phyloP scores from a whole-genome alignment of 2,329 filamentous ascomycete genomes.

The Ambrosiella cleistominuta region DNA sequence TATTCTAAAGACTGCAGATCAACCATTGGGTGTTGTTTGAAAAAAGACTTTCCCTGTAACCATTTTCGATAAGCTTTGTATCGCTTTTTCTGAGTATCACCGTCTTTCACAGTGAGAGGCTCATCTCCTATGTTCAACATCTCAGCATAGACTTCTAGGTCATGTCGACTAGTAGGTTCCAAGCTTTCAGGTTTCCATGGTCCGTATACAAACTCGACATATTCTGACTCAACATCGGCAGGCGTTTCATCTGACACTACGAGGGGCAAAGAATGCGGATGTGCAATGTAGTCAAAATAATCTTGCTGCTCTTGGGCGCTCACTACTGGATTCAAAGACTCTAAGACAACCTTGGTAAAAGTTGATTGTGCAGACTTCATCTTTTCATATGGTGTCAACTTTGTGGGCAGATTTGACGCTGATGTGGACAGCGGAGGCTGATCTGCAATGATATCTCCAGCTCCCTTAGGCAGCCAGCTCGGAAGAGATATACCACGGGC shows the following conservation, averaged over 20 bases:
- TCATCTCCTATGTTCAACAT: constrained; percentile 64
- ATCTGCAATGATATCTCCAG: constrained; percentile 12
- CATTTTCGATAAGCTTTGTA: constrained; percentile 96
- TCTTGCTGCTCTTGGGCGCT: constrained; percentile 61
- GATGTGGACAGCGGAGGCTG: neutral
- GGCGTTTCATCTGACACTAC: constrained; percentile 54
- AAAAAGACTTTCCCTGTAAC: constrained; percentile 85
- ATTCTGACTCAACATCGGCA: constrained; percentile 45
- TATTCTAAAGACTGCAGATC: constrained; percentile 8
- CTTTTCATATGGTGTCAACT: constrained; percentile 36
- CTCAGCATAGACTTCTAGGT: constrained; percentile 47
- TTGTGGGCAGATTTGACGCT: neutral
- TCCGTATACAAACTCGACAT: constrained; percentile 63
- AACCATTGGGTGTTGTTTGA: constrained; percentile 66
- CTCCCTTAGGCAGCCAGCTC: constrained; percentile 31
- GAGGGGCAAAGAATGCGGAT: constrained; percentile 75
- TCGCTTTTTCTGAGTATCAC: constrained; percentile 77
- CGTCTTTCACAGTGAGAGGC: constrained; percentile 70
- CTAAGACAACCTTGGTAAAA: constrained; percentile 66
- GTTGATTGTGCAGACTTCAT: constrained; percentile 74
- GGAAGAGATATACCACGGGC: constrained; percentile 36
- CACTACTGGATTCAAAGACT: constrained; percentile 73
- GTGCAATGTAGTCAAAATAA: constrained; percentile 74
- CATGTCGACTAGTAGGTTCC: constrained; percentile 21
- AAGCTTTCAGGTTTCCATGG: constrained; percentile 44